These are phyloP conservation scores for Simmondsia chinensis DNA, from an alignment of 148 eudicot genomes.

Conservation along the genomic window DNA sequence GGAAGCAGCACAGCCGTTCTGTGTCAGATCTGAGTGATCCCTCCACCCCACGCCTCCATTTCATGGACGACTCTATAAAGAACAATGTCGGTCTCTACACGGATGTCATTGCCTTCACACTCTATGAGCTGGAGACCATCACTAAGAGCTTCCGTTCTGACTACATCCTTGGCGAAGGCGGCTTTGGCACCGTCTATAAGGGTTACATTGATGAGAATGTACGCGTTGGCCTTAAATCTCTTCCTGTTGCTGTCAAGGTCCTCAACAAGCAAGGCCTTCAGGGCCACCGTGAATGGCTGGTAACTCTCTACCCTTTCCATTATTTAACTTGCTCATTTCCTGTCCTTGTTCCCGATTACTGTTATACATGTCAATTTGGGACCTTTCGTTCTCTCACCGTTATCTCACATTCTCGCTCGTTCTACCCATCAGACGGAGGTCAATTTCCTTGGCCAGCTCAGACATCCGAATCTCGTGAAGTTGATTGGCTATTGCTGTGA, in stretches of 20 bases:
- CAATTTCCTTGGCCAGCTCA: constrained; percentile 86
- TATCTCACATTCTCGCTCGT: not conserved
- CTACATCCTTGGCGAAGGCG: constrained; percentile 89
- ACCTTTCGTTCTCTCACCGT: not conserved
- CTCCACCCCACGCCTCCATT: constrained; percentile 36
- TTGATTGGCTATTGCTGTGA: constrained; percentile 94
- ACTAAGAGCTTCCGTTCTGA: constrained; percentile 95
- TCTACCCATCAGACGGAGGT: constrained; percentile 59
- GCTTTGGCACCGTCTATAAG: constrained; percentile 90
- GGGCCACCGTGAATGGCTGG: constrained; percentile 95
- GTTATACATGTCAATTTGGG: not conserved
- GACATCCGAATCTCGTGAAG: constrained; percentile 88
- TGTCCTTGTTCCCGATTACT: not conserved
- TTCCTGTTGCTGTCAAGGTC: constrained; percentile 93
- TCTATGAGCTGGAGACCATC: constrained; percentile 83
- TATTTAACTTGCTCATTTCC: not conserved
- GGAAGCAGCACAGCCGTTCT: constrained; percentile 48
- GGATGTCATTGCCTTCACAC: constrained; percentile 78
- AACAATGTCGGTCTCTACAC: constrained; percentile 68
- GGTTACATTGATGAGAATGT: constrained; percentile 96
- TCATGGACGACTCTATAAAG: constrained; percentile 47
- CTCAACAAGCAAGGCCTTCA: constrained; percentile 95
- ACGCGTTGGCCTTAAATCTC: constrained; percentile 84
- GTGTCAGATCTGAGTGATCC: constrained; percentile 70
- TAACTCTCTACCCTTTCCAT: constrained; percentile 17